Conservation (phyloP, 1,139 yeast species). For the Scheffersomyces stambukii region DNA sequence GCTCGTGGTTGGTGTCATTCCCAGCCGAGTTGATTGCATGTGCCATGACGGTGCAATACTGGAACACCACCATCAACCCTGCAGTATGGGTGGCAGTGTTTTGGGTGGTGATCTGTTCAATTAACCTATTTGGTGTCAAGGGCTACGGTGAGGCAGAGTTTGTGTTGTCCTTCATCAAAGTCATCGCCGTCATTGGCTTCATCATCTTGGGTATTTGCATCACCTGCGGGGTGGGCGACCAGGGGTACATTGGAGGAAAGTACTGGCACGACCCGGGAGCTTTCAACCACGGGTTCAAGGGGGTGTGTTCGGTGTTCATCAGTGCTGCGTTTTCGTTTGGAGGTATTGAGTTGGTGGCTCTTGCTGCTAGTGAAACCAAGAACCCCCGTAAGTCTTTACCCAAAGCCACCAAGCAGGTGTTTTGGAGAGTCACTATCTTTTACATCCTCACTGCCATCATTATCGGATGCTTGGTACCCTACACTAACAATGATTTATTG, state of each 20-base stretch:
- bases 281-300: conserved; percentile 62
- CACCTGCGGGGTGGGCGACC: conserved; percentile 40
- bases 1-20: conserved; percentile 40
- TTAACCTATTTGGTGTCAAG: conserved; percentile 41
- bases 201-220: conserved; percentile 36
- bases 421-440: conserved; percentile 66
- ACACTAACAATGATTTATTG: conserved; percentile 31
- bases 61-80: conserved; percentile 35
- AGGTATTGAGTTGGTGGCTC: conserved; percentile 55
- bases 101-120: conserved; percentile 30
- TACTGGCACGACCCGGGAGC: conserved; percentile 46
- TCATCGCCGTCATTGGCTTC: conserved; percentile 41
- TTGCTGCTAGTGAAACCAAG: conserved; percentile 81
- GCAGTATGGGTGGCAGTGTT: conserved; percentile 44
- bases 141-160: conserved; percentile 48
- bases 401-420: conserved; percentile 68
- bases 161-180: conserved; percentile 36
- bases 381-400: conserved; percentile 70
- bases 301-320: conserved; percentile 78
- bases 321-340: conserved; percentile 83
- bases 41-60: conserved; percentile 38
- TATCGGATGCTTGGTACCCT: conserved; percentile 46
- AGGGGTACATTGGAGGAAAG: conserved; percentile 37
- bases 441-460: conserved; percentile 46
- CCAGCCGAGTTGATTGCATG: conserved; percentile 46